Percentiles rank a stretch among this genome's conserved stretches.
phyloP scores from a whole-genome alignment of 495 filamentous ascomycete genomes.

The Staphylotrichum tortipilum region DNA sequence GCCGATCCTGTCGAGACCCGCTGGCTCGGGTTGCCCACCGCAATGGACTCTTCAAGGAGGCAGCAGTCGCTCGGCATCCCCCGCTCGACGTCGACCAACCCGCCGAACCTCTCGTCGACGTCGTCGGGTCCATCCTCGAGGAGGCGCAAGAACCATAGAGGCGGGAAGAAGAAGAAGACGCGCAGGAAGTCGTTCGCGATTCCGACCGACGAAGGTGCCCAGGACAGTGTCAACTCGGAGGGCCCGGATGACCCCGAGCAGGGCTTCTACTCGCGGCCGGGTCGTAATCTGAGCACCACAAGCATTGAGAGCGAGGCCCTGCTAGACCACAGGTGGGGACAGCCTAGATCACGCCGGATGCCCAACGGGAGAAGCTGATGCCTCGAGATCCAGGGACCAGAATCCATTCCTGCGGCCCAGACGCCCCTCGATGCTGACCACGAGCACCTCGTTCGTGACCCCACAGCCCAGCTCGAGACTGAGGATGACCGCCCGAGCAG shows the following conservation, averaged over 20 bases:
- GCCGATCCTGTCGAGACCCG: neutral
- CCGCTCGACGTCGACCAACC: neutral
- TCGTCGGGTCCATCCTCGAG: conserved; percentile 9
- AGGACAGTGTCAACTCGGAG: conserved; percentile 28
- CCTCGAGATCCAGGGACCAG: conserved; percentile 48
- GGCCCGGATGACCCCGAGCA: conserved; percentile 25
- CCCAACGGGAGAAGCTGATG: conserved; percentile 4
- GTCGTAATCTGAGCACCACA: conserved; percentile 59
- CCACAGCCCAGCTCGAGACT: conserved; percentile 27
- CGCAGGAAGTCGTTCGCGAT: conserved; percentile 58
- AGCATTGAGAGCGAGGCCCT: conserved; percentile 76
- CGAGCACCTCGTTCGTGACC: conserved; percentile 29
- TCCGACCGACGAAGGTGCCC: conserved; percentile 37
- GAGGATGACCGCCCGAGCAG: conserved; percentile 20
- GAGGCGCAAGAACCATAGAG: conserved; percentile 35
- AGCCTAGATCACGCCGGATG: neutral
- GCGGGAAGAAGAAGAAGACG: conserved; percentile 51
- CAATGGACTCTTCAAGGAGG: neutral
- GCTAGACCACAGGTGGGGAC: conserved; percentile 63
- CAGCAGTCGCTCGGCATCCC: neutral
- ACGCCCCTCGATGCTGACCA: conserved; percentile 43
- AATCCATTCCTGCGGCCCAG: conserved; percentile 58
- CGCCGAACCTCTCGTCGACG: conserved; percentile 1
- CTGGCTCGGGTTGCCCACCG: neutral
- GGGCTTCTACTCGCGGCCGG: conserved; percentile 52